Evolutionary conservation across 2,329 filamentous ascomycete genomes (phyloP).

Genomic region (Camillea tinctor): DNA sequence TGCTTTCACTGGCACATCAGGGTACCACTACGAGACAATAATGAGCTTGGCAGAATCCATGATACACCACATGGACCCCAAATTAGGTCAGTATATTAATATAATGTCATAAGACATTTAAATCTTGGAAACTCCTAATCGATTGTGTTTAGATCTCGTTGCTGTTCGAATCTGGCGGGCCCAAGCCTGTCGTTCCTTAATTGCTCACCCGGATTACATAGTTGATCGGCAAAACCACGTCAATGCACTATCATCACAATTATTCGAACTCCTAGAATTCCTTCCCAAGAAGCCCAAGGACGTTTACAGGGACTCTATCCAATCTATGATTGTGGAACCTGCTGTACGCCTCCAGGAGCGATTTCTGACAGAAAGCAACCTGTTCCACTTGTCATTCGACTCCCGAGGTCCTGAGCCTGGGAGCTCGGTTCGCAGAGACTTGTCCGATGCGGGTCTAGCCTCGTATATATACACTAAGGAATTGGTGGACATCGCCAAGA

Average conservation of each 20-base stretch:
- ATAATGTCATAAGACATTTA: neutral
- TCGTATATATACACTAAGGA: neutral
- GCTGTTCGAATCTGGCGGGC: conserved; percentile 11
- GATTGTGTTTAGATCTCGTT: conserved; percentile 3
- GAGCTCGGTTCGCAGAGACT: neutral
- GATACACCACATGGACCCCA: neutral
- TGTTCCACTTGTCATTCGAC: conserved; percentile 35
- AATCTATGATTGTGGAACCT: conserved; percentile 30
- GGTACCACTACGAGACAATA: conserved; percentile 1
- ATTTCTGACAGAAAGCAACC: conserved; percentile 37
- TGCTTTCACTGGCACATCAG: neutral
- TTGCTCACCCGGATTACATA: conserved; percentile 24
- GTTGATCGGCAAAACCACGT: conserved; percentile 24
- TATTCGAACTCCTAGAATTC: neutral
- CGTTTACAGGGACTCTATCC: neutral
- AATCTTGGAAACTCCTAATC: neutral
- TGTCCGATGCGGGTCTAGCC: neutral
- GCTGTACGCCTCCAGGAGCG: conserved; percentile 40
- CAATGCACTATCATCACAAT: conserved; percentile 9
- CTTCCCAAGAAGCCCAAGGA: neutral
- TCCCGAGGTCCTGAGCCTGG: conserved; percentile 14
- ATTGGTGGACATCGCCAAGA: conserved; percentile 16
- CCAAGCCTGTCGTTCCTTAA: conserved; percentile 31
- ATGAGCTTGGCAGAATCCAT: neutral
- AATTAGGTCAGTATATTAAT: neutral